These are phyloP conservation scores for Phlyctochytrium arcticum DNA, from an alignment of 192 early-diverging fungal species.

Conservation along the genomic window DNA sequence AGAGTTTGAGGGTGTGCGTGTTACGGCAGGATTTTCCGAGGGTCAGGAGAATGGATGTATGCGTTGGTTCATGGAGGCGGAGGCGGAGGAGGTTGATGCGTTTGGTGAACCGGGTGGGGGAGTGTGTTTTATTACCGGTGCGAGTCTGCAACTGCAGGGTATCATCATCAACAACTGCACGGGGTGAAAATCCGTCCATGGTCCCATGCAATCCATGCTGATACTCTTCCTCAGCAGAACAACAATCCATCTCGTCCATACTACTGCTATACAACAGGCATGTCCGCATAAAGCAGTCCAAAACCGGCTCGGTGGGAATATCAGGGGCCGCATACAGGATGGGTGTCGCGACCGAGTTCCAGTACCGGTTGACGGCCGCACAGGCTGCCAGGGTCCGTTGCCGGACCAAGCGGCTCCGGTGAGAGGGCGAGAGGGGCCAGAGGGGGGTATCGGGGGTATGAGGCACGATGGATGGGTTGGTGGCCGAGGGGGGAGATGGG, in stretches of 20 bases:
- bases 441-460: neutral
- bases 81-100: conserved; percentile 1
- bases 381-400: conserved; percentile 7
- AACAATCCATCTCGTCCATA: too few relatives aligned
- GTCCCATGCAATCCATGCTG: too few relatives aligned
- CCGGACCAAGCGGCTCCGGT: neutral
- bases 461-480: too few relatives aligned
- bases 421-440: neutral
- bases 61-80: conserved; percentile 16
- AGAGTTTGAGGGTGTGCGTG: conserved; percentile 3
- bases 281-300: neutral
- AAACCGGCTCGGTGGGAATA: neutral
- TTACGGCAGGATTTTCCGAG: neutral
- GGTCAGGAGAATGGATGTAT: neutral
- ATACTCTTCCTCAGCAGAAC: too few relatives aligned
- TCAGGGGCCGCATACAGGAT: neutral
- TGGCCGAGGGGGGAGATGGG: too few relatives aligned
- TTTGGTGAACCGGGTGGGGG: neutral
- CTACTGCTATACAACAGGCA: neutral
- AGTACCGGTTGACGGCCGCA: conserved; percentile 11
- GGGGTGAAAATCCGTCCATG: too few relatives aligned
- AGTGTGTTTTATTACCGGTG: too few relatives aligned
- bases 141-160: too few relatives aligned
- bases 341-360: conserved; percentile 3
- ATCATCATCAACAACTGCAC: neutral